These are phyloP conservation scores for Pseudogymnoascus sp. DNA, from an alignment of 2,329 filamentous ascomycete genomes.

Conservation along the genomic window DNA sequence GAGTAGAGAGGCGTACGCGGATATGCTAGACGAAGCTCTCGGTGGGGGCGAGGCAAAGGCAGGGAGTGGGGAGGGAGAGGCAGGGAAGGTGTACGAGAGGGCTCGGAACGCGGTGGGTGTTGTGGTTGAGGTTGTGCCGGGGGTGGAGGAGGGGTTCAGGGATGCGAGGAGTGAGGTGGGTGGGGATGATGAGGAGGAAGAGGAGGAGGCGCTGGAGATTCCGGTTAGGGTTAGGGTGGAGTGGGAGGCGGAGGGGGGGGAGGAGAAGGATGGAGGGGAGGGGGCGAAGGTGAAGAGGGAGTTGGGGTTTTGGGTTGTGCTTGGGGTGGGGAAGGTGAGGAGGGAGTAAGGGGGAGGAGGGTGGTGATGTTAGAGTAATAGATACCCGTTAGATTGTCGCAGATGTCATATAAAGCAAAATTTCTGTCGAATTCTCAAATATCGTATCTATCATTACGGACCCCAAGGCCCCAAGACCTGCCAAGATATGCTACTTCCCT, in stretches of 20 bases:
- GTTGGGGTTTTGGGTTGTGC: slow-evolving; percentile 89
- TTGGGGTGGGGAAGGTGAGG: slow-evolving; percentile 76
- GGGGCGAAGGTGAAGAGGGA: slow-evolving; percentile 71
- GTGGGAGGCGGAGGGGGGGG: slow-evolving; percentile 65
- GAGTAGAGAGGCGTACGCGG: slow-evolving; percentile 53
- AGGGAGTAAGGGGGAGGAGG: slow-evolving; percentile 32
- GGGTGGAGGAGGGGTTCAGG: slow-evolving; percentile 31
- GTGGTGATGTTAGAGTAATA: neutral
- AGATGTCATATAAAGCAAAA: neutral
- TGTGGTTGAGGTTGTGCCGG: slow-evolving; percentile 78
- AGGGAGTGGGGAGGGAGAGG: slow-evolving; percentile 56
- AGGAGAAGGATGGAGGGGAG: slow-evolving; percentile 51
- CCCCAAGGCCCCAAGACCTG: neutral
- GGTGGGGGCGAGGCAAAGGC: slow-evolving; percentile 20
- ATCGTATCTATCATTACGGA: too few species aligned
- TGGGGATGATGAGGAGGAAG: slow-evolving; percentile 31
- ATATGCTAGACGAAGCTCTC: slow-evolving; percentile 86
- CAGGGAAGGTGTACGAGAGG: slow-evolving; percentile 92
- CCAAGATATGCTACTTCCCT: neutral
- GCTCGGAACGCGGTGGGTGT: slow-evolving; percentile 94
- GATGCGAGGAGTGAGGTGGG: slow-evolving; percentile 20
- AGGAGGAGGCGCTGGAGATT: slow-evolving; percentile 67
- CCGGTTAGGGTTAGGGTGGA: slow-evolving; percentile 89
- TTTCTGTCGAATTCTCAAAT: too few species aligned
- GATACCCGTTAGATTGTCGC: slow-evolving; percentile 11